A percentile compares a stretch with the other conserved stretches of the same genome.
Evolutionary conservation across 768 basidiomycete species (phyloP).

Genomic region (Lactifluus pinguis): DNA sequence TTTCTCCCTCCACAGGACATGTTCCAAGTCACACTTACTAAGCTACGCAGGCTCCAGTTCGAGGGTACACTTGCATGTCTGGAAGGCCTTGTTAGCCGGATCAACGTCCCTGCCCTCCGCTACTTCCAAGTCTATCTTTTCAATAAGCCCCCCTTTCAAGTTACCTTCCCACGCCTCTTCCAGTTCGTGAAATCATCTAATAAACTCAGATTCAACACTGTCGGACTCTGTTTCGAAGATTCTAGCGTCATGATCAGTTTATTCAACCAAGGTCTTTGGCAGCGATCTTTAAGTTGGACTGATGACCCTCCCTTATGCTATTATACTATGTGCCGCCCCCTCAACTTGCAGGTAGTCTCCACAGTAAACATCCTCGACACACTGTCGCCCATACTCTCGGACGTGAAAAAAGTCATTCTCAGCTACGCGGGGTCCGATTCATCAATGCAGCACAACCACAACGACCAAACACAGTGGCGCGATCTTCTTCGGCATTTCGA

Average conservation of each 20-base stretch:
- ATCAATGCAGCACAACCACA: too few relatives aligned
- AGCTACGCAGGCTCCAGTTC: background rate
- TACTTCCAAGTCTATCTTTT: too few relatives aligned
- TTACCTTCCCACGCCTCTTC: too few relatives aligned
- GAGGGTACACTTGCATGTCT: background rate
- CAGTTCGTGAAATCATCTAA: too few relatives aligned
- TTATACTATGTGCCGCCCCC: background rate
- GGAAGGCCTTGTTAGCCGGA: background rate
- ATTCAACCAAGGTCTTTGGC: too few relatives aligned
- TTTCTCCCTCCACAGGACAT: background rate
- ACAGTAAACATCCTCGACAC: background rate
- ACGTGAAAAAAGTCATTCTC: background rate
- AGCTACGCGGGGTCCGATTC: background rate
- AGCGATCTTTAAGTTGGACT: too few relatives aligned
- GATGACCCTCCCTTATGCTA: background rate
- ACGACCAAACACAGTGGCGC: too few relatives aligned
- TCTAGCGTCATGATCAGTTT: too few relatives aligned
- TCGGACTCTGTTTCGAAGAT: too few relatives aligned
- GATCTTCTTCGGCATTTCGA: too few relatives aligned
- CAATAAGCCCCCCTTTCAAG: background rate
- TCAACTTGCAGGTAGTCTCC: background rate
- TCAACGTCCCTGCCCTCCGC: too few relatives aligned
- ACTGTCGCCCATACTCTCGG: background rate
- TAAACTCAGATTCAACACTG: background rate
- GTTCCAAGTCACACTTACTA: background rate